Conservation (phyloP, 2,329 filamentous ascomycete species). For the Lasiodiplodia hormozganensis region DNA sequence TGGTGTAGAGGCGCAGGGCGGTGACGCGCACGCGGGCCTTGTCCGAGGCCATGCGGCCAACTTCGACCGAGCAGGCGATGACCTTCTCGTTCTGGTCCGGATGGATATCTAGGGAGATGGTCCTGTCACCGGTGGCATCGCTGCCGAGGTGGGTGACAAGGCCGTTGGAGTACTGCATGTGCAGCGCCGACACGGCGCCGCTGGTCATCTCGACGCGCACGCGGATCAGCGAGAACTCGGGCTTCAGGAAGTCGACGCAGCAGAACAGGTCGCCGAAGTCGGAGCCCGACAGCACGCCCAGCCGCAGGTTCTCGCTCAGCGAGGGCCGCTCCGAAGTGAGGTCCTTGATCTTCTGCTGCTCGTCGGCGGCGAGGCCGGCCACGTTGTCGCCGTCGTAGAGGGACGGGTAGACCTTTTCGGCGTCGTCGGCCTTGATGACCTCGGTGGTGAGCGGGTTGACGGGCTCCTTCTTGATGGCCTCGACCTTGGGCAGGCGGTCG, state of each 20-base stretch:
- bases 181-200: not conserved
- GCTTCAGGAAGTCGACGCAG: conserved; percentile 2
- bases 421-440: too few relatives aligned
- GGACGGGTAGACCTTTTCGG: too few relatives aligned
- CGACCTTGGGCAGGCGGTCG: not conserved
- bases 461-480: not conserved
- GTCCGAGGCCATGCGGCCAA: not conserved
- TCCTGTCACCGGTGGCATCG: not conserved
- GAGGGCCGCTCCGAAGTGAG: not conserved
- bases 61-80: not conserved
- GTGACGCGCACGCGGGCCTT: not conserved
- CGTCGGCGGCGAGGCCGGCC: too few relatives aligned
- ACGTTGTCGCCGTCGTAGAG: too few relatives aligned
- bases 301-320: not conserved
- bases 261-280: not conserved
- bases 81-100: not conserved
- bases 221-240: not conserved
- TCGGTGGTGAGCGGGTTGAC: not conserved
- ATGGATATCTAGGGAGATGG: not conserved
- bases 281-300: not conserved
- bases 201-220: not conserved
- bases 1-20: not conserved
- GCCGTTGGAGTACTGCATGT: not conserved
- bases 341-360: not conserved
- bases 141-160: not conserved